Evolutionary conservation across 768 basidiomycete genomes (phyloP), one percentile per base, ranked within the genome.

Genomic region (Clitopilus hobsonii): DNA sequence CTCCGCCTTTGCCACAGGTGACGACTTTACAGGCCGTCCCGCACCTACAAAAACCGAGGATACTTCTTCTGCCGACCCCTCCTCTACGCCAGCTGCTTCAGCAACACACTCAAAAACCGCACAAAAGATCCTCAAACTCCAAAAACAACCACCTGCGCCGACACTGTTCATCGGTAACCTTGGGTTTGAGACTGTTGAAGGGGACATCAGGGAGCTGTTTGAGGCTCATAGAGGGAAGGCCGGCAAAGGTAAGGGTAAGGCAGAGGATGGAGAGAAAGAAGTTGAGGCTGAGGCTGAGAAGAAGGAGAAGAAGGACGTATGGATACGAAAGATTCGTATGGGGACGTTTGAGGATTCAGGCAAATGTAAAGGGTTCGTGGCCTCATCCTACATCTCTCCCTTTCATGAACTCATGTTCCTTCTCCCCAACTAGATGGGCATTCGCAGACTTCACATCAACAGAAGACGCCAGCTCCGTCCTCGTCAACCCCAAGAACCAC

Each of bases 331-430:
- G 66, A 74, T 99, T 25, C 84, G 96, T 5, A 81, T 99, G 82
- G 94, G 94, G 3, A 95, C 94, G 16, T 99, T 99, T 60, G 94
- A 98, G 67, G 96, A 99, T 69, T 90, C 84, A 49, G 97, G 96
- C 7, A 71, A 83, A 52, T 98, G 96, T 73, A 99, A 98, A 78
- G 96, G 96, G 96, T 97, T 65, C 56, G 79, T 74, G 1, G n/a
- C 24, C 29, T 23, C 27, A 51, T 26, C 10, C 28, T 49, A n/a
- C n/a, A n/a, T 14, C 45, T 25, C 45, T 45, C 23, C 45, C 32
- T 11, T 49, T 11, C 22, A 26, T 25, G 6, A 47, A 25, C 26
- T 36, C 28, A 24, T 32, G 24, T 22, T 56, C 26, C n/a, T 24
- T 32, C 18, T 54, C 32, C 13, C 52, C 57, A 54, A 52, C n/a